Conservation (phyloP, 352 stramenopile species). For the Phytopythium oedochilum region DNA sequence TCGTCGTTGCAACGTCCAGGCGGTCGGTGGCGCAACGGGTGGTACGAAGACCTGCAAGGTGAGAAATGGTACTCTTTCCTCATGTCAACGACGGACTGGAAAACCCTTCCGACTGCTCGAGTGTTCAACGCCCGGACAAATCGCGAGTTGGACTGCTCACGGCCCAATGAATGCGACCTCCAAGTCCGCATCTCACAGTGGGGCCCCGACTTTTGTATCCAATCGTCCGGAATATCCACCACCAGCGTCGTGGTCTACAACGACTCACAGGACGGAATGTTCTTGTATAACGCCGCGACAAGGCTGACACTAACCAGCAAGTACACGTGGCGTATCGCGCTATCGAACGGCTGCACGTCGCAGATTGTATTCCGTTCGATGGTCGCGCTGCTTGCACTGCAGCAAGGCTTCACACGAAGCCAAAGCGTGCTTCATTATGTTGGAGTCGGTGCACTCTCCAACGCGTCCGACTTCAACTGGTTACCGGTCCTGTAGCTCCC, state of each 20-base stretch:
- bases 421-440: too few relatives aligned
- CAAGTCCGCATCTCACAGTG: background rate
- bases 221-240: background rate
- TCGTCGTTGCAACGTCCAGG: conserved; percentile 13
- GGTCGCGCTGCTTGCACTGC: too few relatives aligned
- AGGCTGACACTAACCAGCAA: too few relatives aligned
- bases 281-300: conserved; percentile 8
- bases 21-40: conserved; percentile 17
- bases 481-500: too few relatives aligned
- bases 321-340: too few relatives aligned
- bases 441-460: too few relatives aligned
- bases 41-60: conserved; percentile 20
- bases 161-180: background rate
- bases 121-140: conserved; percentile 9
- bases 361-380: too few relatives aligned
- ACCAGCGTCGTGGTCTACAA: conserved; percentile 3
- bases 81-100: background rate
- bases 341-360: too few relatives aligned
- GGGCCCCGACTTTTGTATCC: background rate
- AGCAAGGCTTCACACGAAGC: too few relatives aligned
- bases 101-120: conserved; percentile 10
- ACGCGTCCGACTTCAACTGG: too few relatives aligned
- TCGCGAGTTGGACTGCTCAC: background rate
- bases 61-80: conserved; percentile 18
- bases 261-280: conserved; percentile 19